Evolutionary conservation across 139 green algal genomes (phyloP).

Genomic region (Chlamydomonas sphaeroides): DNA sequence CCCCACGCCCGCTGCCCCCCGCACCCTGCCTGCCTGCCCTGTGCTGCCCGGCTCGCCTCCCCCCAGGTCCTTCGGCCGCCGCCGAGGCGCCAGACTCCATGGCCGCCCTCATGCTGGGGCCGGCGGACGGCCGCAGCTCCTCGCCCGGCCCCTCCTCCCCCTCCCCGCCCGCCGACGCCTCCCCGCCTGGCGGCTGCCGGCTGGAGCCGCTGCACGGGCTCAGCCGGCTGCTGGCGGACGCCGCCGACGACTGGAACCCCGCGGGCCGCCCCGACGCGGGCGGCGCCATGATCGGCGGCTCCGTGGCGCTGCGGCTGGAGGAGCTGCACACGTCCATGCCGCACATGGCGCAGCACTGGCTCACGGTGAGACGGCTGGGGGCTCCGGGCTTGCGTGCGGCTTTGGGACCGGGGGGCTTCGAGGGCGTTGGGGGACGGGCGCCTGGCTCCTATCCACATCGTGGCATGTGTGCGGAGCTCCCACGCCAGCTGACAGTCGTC

Average conservation of each 20-base stretch:
- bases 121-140: not conserved
- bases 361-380: slow-evolving; percentile 7
- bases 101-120: not conserved
- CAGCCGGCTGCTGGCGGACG: slow-evolving; percentile 45
- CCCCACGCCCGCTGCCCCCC: too few relatives aligned
- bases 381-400: too few relatives aligned
- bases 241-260: slow-evolving; percentile 55
- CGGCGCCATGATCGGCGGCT: slow-evolving; percentile 63
- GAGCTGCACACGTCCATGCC: slow-evolving; percentile 33
- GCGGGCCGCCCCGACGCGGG: slow-evolving; percentile 55
- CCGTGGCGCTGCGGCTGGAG: slow-evolving; percentile 61
- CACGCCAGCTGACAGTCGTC: too few relatives aligned
- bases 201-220: slow-evolving; percentile 66
- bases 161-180: not conserved
- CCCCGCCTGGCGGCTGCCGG: slow-evolving; percentile 68
- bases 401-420: not conserved
- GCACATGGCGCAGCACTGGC: slow-evolving; percentile 41
- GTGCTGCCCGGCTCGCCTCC: too few relatives aligned
- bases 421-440: not conserved
- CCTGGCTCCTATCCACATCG: too few relatives aligned
- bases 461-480: too few relatives aligned
- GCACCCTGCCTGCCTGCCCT: too few relatives aligned
- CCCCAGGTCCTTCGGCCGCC: too few relatives aligned
- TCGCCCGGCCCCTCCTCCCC: not conserved
- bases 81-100: not conserved